These are phyloP conservation scores for Plenodomus tracheiphilus DNA, from an alignment of 2,329 filamentous ascomycete genomes.

Conservation along the genomic window DNA sequence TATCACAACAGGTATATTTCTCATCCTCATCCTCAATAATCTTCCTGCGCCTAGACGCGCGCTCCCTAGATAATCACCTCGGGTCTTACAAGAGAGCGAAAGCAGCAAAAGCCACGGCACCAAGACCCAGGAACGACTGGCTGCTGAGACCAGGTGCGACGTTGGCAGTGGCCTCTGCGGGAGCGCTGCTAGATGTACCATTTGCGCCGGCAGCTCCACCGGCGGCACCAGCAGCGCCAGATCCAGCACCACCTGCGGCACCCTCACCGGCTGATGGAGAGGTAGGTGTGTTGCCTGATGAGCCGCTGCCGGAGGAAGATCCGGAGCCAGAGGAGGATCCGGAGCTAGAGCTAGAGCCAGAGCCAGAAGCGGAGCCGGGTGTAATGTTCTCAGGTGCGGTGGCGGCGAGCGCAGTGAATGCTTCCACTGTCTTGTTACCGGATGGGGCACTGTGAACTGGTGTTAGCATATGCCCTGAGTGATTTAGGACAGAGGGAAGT, in stretches of 20 bases:
- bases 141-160: conserved; percentile 24
- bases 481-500: conserved; percentile 8
- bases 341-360: conserved; percentile 26
- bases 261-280: conserved; percentile 6
- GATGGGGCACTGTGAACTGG: conserved; percentile 22
- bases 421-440: conserved; percentile 42
- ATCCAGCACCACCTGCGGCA: not conserved
- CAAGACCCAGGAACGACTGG: conserved; percentile 31
- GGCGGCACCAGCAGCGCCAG: conserved; percentile 8
- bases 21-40: not conserved
- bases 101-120: conserved; percentile 28
- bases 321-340: conserved; percentile 34
- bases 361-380: conserved; percentile 41
- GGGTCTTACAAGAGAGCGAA: conserved; percentile 28
- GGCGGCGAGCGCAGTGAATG: conserved; percentile 44
- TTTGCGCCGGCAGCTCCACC: conserved; percentile 13
- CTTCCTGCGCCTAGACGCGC: not conserved
- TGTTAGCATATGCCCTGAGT: conserved; percentile 22
- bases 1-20: conserved; percentile 20
- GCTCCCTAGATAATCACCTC: not conserved
- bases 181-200: conserved; percentile 12
- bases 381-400: conserved; percentile 47
- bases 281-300: conserved; percentile 8
- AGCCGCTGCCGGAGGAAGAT: not conserved
- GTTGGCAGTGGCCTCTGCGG: conserved; percentile 32